A percentile compares a stretch with the other conserved stretches of the same genome.
Evolutionary conservation across 169 alveolate species (phyloP).

Genomic region (Prorocentrum cordatum): DNA sequence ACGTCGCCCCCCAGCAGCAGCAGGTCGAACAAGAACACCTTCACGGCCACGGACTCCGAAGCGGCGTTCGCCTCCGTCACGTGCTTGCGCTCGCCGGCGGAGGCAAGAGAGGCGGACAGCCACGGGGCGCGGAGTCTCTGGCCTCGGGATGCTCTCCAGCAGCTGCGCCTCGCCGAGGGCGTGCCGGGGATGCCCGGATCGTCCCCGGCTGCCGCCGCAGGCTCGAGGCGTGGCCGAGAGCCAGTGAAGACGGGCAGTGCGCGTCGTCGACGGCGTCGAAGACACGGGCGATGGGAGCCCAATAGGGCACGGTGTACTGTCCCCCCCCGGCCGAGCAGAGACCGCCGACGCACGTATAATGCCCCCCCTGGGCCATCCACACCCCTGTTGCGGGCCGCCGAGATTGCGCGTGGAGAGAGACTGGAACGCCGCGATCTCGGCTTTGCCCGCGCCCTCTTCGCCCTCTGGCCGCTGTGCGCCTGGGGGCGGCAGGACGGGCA

Average conservation of each 20-base stretch:
- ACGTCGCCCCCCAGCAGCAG: constrained; percentile 2
- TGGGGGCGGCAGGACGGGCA: not conserved
- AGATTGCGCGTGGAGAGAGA: constrained; percentile 54
- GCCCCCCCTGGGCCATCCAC: not conserved
- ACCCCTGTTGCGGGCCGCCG: constrained; percentile 2
- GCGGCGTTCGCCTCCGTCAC: constrained; percentile 3
- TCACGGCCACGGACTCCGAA: not conserved
- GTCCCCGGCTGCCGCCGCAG: not conserved
- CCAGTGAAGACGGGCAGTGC: not conserved
- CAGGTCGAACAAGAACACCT: constrained; percentile 31
- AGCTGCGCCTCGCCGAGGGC: not conserved
- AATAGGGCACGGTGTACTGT: not conserved
- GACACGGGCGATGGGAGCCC: not conserved
- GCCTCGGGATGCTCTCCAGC: not conserved
- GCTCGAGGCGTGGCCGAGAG: not conserved
- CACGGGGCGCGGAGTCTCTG: too few species aligned
- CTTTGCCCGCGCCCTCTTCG: not conserved
- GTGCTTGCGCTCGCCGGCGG: too few species aligned
- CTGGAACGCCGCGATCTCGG: constrained; percentile 12
- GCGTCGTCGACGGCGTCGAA: not conserved
- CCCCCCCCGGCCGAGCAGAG: not conserved
- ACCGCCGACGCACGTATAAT: too few species aligned
- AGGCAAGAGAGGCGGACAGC: too few species aligned
- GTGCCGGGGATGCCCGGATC: not conserved
- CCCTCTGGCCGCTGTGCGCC: not conserved